Conservation (phyloP, 2,329 filamentous ascomycete genomes). For the Coleophoma crateriformis region DNA sequence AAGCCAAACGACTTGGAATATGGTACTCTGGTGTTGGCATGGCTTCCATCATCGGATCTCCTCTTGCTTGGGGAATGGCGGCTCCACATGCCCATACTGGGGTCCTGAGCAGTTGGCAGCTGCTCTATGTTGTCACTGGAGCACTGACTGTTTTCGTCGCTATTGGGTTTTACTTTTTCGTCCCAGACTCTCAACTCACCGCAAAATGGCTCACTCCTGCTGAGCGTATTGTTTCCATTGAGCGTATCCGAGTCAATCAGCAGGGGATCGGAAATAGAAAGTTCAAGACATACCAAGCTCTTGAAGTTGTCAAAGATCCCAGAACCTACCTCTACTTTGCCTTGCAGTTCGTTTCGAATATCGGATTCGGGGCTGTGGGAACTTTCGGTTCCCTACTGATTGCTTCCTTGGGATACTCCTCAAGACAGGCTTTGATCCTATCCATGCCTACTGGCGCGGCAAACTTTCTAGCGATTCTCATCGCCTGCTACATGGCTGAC, state of each 20-base stretch:
- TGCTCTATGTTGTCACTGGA: conserved; percentile 33
- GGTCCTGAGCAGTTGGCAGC: conserved; percentile 23
- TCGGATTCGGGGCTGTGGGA: background rate
- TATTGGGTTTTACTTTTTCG: background rate
- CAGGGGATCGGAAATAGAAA: conserved; percentile 44
- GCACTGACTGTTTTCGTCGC: background rate
- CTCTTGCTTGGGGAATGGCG: conserved; percentile 44
- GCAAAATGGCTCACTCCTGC: conserved; percentile 20
- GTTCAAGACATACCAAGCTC: conserved; percentile 38
- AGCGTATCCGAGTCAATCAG: conserved; percentile 47
- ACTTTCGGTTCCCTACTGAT: background rate
- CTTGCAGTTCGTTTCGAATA: background rate
- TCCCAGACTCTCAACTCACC: background rate
- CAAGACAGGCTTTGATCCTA: background rate
- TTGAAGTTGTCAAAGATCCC: background rate
- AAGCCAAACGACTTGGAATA: conserved; percentile 52
- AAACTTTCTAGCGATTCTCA: background rate
- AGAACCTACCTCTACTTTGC: background rate
- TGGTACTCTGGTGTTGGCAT: conserved; percentile 63
- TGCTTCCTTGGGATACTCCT: background rate
- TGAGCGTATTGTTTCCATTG: conserved; percentile 38
- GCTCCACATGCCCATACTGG: background rate
- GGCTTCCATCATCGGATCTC: conserved; percentile 53
- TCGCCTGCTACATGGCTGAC: background rate
- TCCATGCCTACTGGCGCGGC: background rate